Conservation (phyloP, 768 basidiomycete species). For the Collybia sp. region DNA sequence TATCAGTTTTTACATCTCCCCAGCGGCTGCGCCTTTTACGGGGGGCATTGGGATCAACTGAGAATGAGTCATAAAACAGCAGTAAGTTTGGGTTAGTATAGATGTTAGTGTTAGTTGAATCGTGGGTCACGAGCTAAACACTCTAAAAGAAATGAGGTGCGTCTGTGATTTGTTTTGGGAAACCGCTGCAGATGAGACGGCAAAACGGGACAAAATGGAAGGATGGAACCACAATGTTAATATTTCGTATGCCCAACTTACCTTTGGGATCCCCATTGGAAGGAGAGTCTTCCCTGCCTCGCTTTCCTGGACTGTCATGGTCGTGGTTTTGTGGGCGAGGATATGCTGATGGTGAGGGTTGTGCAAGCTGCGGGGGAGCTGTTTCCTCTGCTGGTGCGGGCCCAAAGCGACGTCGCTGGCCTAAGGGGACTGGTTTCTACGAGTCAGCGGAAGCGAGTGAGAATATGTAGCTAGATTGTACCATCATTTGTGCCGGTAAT, state of each 20-base stretch:
- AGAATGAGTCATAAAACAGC: conserved; percentile 33
- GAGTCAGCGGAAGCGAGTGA: conserved; percentile 9
- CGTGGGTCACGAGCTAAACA: conserved; percentile 28
- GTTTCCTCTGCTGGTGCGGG: conserved; percentile 79
- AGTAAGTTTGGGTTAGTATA: conserved; percentile 55
- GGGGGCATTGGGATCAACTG: conserved; percentile 81
- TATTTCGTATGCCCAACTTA: conserved; percentile 41
- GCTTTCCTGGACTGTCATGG: conserved; percentile 50
- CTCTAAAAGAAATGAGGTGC: conserved; percentile 12
- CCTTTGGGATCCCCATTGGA: conserved; percentile 60
- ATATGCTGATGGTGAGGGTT: conserved; percentile 83
- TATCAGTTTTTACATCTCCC: conserved; percentile 91
- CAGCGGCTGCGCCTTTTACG: conserved; percentile 96
- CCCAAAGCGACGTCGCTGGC: conserved; percentile 87
- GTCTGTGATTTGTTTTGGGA: conserved; percentile 13
- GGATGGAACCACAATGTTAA: conserved; percentile 10
- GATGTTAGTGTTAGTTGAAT: conserved; percentile 36
- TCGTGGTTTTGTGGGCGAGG: conserved; percentile 61
- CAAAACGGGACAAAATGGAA: conserved; percentile 6
- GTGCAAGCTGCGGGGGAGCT: conserved; percentile 79
- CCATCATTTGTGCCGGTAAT: conserved; percentile 93
- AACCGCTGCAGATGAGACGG: conserved; percentile 13
- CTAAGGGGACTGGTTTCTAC: conserved; percentile 62
- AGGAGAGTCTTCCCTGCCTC: conserved; percentile 67
- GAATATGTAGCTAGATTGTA: conserved; percentile 27